Conservation (phyloP, 208 protist genomes). For the Phytomonas serpens region DNA sequence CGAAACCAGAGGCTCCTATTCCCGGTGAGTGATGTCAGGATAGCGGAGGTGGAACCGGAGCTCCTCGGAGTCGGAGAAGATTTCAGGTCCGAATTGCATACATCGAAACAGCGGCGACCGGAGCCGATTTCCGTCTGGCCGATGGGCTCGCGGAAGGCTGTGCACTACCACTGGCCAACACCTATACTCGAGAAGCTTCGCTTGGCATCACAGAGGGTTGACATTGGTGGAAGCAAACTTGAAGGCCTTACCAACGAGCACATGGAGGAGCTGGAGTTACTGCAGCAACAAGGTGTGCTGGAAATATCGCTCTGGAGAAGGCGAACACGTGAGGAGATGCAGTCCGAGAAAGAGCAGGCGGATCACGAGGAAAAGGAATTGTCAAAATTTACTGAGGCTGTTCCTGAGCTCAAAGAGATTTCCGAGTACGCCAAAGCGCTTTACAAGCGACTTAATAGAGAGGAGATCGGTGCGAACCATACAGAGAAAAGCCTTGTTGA, state of each 20-base stretch:
- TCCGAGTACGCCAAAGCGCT: constrained; percentile 34
- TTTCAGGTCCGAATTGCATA: constrained; percentile 9
- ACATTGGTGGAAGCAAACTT: neutral
- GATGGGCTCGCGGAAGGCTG: constrained; percentile 44
- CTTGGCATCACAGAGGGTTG: constrained; percentile 13
- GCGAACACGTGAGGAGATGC: constrained; percentile 30
- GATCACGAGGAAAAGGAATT: constrained; percentile 23
- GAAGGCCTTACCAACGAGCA: constrained; percentile 37
- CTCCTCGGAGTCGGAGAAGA: constrained; percentile 38
- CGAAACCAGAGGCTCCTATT: constrained; percentile 30
- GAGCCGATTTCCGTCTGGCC: constrained; percentile 40
- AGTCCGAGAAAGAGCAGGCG: constrained; percentile 8
- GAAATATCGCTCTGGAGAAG: constrained; percentile 80
- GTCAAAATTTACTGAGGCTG: constrained; percentile 17
- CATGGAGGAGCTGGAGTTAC: constrained; percentile 29
- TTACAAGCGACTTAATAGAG: constrained; percentile 31
- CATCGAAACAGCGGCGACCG: constrained; percentile 8
- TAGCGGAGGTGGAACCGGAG: constrained; percentile 28
- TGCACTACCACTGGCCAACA: constrained; percentile 54
- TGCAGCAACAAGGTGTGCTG: constrained; percentile 24
- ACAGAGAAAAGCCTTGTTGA: neutral
- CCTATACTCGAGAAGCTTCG: constrained; percentile 37
- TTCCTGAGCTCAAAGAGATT: constrained; percentile 49
- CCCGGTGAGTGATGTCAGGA: constrained; percentile 29
- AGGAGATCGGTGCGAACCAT: neutral